Evolutionary conservation across 176 grass and related monocot genomes (phyloP), one percentile per base, ranked within the genome.

Genomic region (Chloris gayana): DNA sequence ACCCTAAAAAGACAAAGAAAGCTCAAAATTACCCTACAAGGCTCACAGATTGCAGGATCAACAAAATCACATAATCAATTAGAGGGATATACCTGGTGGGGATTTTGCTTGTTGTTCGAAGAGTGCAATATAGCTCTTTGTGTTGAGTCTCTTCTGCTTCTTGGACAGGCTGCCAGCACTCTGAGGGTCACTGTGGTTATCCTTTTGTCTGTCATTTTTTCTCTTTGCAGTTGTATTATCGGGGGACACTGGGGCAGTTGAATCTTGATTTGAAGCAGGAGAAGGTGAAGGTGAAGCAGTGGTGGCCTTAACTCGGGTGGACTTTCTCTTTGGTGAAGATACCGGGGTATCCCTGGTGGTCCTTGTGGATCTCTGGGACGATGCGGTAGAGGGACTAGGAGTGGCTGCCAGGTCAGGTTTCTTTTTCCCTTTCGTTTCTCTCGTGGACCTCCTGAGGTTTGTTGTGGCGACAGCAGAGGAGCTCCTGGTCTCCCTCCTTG

Each of bases 371-470:
- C 64, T 86, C 51, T 76, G 69, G 2, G 53, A 42, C 68, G 57
- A 14, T 1, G 72, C 14, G 11, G 80, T 26, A 41, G 87, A 45
- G 0, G 54, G 19, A 15, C 30, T 69, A 51, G 77, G 21, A 75
- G 27, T 46, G 67, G 37, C 2, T 39, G 58, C 11, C 21, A 45
- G 10, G n/a, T 38, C 64, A 44, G 38, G 49, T 74, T 70, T 89
- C 39, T 88, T 90, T 46, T 66, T 67, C 51, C 42, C 81, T 86
- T 69, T 79, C 14, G 67, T 86, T 81, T 90, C 87, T 41, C 93
- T 70, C 33, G 29, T 84, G 3, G 93, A 92, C 88, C 93, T 90
- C 91, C 90, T 96, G 66, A 96, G 84, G 67, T 58, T 85, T 33
- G 82, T 33, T 49, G 70, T 14, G 21, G 77, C 49, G 12, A 4